Evolutionary conservation across 192 early-diverging fungal genomes (phyloP).

Genomic region (Chytriomyces confervae): DNA sequence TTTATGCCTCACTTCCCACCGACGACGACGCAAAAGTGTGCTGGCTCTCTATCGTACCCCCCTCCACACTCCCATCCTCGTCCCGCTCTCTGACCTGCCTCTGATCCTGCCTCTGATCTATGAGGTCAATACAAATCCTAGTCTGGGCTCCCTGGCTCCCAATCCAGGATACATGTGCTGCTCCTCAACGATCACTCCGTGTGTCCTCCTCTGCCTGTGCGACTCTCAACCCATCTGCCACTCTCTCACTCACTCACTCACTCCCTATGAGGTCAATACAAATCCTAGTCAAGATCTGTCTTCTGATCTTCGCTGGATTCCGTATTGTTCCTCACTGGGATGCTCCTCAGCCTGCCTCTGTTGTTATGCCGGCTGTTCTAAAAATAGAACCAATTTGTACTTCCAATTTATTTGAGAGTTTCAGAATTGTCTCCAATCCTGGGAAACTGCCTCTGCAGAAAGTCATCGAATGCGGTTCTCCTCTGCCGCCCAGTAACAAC

Average conservation of each 20-base stretch:
- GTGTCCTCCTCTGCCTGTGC: too few relatives aligned
- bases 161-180: not conserved
- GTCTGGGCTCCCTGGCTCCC: not conserved
- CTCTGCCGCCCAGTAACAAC: too few relatives aligned
- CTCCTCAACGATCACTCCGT: not conserved
- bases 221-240: too few relatives aligned
- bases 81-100: not conserved
- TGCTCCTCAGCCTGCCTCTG: not conserved
- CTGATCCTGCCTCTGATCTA: not conserved
- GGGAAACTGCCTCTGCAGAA: too few relatives aligned
- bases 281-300: conserved; percentile 1
- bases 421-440: too few relatives aligned
- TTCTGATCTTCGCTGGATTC: conserved; percentile 1
- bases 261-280: conserved; percentile 21
- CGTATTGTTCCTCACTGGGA: not conserved
- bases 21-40: not conserved
- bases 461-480: too few relatives aligned
- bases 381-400: too few relatives aligned
- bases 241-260: not conserved
- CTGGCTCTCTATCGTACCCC: conserved; percentile 6
- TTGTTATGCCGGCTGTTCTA: too few relatives aligned
- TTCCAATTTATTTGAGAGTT: too few relatives aligned
- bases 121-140: conserved; percentile 25
- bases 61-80: not conserved
- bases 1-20: not conserved